Conservation (phyloP, 2,329 filamentous ascomycete genomes). For the Helotiales sp. region DNA sequence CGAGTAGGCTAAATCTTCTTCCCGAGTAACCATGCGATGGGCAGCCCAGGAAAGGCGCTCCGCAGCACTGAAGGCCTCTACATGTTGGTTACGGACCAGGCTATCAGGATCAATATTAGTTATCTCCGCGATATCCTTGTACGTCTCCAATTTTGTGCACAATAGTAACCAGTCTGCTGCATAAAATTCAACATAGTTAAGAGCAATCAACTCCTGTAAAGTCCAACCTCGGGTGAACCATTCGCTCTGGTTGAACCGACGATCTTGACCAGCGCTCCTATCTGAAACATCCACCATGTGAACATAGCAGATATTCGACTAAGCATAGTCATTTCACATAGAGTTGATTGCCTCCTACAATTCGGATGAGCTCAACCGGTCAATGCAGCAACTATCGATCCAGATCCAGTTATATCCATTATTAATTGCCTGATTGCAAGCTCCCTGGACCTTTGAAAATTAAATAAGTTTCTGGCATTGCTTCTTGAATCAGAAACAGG, state of each 20-base stretch:
- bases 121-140: conserved; percentile 18
- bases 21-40: conserved; percentile 41
- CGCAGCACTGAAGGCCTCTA: conserved; percentile 43
- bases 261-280: background rate
- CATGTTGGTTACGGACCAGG: conserved; percentile 29
- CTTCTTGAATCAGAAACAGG: background rate
- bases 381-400: conserved; percentile 35
- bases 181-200: conserved; percentile 22
- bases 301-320: conserved; percentile 27
- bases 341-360: conserved; percentile 27
- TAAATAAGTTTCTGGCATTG: conserved; percentile 3
- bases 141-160: conserved; percentile 20
- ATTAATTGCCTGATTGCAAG: conserved; percentile 13
- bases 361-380: conserved; percentile 28
- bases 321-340: conserved; percentile 26
- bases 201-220: conserved; percentile 27
- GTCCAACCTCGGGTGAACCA: conserved; percentile 31
- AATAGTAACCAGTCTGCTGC: conserved; percentile 19
- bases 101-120: conserved; percentile 18
- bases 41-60: conserved; percentile 50
- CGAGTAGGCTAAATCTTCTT: conserved; percentile 51
- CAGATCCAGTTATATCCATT: conserved; percentile 26
- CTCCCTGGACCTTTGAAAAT: conserved; percentile 20
- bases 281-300: conserved; percentile 25
- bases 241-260: background rate